Conservation (phyloP, 1,139 yeast genomes). For the Nakaseomyces bracarensis region DNA sequence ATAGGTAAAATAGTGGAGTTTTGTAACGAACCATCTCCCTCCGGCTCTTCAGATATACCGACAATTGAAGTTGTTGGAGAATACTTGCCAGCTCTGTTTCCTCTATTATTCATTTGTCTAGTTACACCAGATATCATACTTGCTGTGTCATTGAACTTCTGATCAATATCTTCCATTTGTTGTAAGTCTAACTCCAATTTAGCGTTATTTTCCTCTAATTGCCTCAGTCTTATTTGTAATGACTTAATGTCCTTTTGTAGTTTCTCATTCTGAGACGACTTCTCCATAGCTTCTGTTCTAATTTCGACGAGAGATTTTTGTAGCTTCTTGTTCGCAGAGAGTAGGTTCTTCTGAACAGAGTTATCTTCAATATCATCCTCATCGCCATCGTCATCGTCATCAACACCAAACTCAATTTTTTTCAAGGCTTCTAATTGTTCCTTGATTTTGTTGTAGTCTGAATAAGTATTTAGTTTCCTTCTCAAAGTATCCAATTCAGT, state of each 20-base stretch:
- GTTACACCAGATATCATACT: conserved; percentile 58
- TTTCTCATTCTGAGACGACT: conserved; percentile 25
- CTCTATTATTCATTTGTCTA: conserved; percentile 37
- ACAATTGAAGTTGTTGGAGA: conserved; percentile 47
- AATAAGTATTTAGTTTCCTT: conserved; percentile 38
- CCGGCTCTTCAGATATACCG: conserved; percentile 36
- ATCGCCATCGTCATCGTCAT: conserved; percentile 34
- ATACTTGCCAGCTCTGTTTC: conserved; percentile 30
- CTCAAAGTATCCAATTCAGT: conserved; percentile 47
- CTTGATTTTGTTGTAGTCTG: conserved; percentile 72
- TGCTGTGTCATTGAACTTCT: conserved; percentile 47
- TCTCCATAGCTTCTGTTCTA: conserved; percentile 27
- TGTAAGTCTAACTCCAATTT: conserved; percentile 70
- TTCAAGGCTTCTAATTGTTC: conserved; percentile 64
- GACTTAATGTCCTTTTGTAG: conserved; percentile 33
- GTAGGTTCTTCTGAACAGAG: conserved; percentile 35
- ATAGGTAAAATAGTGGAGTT: conserved; percentile 61
- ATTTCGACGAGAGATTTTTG: conserved; percentile 33
- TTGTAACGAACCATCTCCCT: conserved; percentile 14
- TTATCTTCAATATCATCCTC: conserved; percentile 19
- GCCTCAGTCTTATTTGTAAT: conserved; percentile 9
- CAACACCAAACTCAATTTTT: conserved; percentile 60
- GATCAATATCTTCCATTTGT: conserved; percentile 35
- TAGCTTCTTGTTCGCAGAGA: conserved; percentile 38
- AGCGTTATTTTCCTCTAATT: conserved; percentile 42